Evolutionary conservation across 2,329 filamentous ascomycete species (phyloP).

Genomic region (Endoconidiophora polonica): DNA sequence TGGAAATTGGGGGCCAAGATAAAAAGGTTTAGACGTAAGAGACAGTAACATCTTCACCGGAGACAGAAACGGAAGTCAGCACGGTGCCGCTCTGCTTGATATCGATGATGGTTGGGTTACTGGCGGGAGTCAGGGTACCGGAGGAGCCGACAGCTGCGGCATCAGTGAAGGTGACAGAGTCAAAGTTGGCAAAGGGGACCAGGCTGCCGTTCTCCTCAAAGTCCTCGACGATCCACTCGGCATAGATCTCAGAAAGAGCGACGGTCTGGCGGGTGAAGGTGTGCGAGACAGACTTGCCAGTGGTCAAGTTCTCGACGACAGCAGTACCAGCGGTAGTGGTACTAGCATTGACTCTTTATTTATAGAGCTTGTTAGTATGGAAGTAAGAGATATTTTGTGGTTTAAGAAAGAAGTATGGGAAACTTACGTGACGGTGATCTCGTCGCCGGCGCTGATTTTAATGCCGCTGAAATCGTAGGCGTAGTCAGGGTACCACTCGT

Average conservation of each 20-base stretch:
- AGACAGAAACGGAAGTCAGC: slow-evolving; percentile 11
- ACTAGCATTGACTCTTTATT: slow-evolving; percentile 14
- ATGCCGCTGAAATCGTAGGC: slow-evolving; percentile 24
- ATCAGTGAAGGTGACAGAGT: slow-evolving; percentile 14
- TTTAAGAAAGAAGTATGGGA: neutral
- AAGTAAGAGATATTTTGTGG: neutral
- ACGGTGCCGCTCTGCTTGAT: slow-evolving; percentile 11
- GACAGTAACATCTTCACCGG: slow-evolving; percentile 9
- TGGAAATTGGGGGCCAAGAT: neutral
- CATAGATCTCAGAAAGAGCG: slow-evolving; percentile 37
- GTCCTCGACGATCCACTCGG: slow-evolving; percentile 47
- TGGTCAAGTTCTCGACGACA: slow-evolving; percentile 30
- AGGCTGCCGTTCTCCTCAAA: slow-evolving; percentile 17
- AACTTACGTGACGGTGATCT: slow-evolving; percentile 18
- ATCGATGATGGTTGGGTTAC: slow-evolving; percentile 14
- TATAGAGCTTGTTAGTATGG: slow-evolving; percentile 2
- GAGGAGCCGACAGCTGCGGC: slow-evolving; percentile 14
- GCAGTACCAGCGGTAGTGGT: slow-evolving; percentile 17
- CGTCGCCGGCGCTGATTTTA: slow-evolving; percentile 18
- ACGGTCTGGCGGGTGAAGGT: slow-evolving; percentile 27
- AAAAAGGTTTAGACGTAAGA: slow-evolving; percentile 3
- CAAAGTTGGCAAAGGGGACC: slow-evolving; percentile 20
- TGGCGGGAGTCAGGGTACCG: slow-evolving; percentile 14
- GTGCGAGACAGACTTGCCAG: slow-evolving; percentile 34
- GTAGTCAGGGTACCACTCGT: slow-evolving; percentile 30